These are phyloP conservation scores for Fusarium euwallaceae DNA, from an alignment of 2,329 filamentous ascomycete species.

Conservation along the genomic window DNA sequence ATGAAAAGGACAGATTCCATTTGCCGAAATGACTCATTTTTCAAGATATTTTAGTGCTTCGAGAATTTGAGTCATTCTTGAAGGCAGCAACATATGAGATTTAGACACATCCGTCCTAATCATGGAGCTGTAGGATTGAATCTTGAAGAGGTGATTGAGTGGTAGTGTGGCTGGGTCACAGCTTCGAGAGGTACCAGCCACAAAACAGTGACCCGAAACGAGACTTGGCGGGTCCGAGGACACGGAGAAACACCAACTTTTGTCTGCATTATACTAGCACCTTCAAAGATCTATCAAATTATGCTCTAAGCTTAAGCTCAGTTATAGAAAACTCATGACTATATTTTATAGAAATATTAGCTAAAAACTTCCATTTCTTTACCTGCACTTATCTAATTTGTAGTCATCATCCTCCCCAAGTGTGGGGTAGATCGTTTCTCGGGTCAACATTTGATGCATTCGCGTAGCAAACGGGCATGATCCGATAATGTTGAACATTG, in stretches of 20 bases:
- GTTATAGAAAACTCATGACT: neutral
- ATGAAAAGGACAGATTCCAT: slow-evolving; percentile 4
- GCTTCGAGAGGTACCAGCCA: slow-evolving; percentile 22
- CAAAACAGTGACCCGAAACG: slow-evolving; percentile 3
- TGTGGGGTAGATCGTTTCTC: neutral
- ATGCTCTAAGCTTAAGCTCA: neutral
- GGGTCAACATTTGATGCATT: neutral
- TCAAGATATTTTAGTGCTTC: neutral
- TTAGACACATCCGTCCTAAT: neutral
- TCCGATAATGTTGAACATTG: neutral
- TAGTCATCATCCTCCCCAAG: neutral
- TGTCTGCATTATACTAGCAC: neutral
- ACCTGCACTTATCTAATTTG: neutral
- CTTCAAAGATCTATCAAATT: neutral
- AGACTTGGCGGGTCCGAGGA: neutral
- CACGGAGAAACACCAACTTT: neutral
- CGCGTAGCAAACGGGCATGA: neutral
- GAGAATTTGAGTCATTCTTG: neutral
- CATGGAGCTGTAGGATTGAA: neutral
- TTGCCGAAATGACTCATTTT: slow-evolving; percentile 11
- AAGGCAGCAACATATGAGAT: neutral
- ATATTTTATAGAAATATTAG: neutral
- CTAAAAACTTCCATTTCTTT: neutral
- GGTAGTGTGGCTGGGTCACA: slow-evolving; percentile 26
- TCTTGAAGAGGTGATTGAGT: slow-evolving; percentile 9